These are phyloP conservation scores for Pseudocercospora crystallina DNA, from an alignment of 2,329 filamentous ascomycete genomes.

Conservation along the genomic window DNA sequence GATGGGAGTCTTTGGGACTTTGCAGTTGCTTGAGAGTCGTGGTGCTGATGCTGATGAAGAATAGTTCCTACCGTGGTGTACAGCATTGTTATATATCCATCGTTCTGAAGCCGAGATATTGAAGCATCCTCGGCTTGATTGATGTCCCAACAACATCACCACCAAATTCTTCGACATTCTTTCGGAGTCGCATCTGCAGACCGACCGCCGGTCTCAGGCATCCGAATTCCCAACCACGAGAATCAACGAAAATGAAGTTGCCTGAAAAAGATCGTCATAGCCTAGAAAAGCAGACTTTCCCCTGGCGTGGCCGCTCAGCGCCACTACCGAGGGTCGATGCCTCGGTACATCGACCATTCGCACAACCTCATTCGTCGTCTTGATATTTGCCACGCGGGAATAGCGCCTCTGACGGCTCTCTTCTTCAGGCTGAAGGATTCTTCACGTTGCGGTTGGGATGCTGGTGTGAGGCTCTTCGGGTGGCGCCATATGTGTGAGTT, in stretches of 20 bases:
- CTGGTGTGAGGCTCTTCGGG: conserved; percentile 1
- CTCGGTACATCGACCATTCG: neutral
- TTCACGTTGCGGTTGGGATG: neutral
- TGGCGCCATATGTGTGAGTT: neutral
- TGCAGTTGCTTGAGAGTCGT: neutral
- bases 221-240: too few species aligned
- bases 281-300: too few species aligned
- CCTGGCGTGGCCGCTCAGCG: neutral
- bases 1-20: neutral
- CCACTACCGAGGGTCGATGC: conserved; percentile 3
- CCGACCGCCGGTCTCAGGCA: too few species aligned
- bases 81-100: neutral
- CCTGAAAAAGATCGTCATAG: conserved; percentile 3
- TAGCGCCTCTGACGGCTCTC: neutral
- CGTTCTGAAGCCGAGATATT: too few species aligned
- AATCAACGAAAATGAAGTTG: conserved; percentile 1
- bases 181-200: neutral
- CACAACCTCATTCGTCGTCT: neutral
- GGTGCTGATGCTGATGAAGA: neutral
- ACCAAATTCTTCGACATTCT: conserved; percentile 3
- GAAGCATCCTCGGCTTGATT: too few species aligned
- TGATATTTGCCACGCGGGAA: neutral
- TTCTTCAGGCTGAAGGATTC: conserved; percentile 1
- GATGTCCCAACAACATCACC: neutral
- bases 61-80: neutral